Base-by-base conservation (phyloP, 192 early-diverging fungal species). In the Linnemannia zychae region DNA sequence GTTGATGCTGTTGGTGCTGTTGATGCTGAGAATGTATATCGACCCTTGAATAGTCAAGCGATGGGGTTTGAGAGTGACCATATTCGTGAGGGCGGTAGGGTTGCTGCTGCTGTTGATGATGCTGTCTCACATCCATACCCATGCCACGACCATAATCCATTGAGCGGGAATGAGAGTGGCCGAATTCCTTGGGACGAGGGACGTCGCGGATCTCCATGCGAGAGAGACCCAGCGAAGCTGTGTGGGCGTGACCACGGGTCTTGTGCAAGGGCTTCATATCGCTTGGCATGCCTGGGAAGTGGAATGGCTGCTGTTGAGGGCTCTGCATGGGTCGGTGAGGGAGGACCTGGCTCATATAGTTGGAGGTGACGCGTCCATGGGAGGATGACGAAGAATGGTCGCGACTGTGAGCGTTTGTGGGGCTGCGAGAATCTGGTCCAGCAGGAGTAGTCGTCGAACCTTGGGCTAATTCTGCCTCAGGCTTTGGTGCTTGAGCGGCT, bases 191-290 rank as follows among this genome's bases (percentile, higher is more conserved):
- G 9, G n/a, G 33, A 28, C 49, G 38, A 3, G 46, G 76, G n/a
- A 37, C 22, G n/a, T 80, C 79, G 13, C 48, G 71, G 40, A 80
- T 80, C 12, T 80, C 79, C 79, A 80, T 74, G 20, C 66, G 24
- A 4, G 79, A 80, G 18, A 80, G 65, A 50, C 79, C 79, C 22
- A 80, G 22, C 4, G 79, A 80, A 3, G 48, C 40, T 0, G 71
- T 74, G 49, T 80, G 71, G 49, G 71, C 72, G 37, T 80, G 79
- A 4, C 79, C 79, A 16, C 79, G 79, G 3, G 22, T 28, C 49
- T 50, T 65, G 33, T 80, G 79, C 22, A 74, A 11, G 48, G 49
- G 11, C 33, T 36, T 38, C 72, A 40, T 49, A 17, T 73, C 79
- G 46, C 22, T 31, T 37, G 78, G 28, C 57, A 63, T 63, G 28